A percentile compares a stretch with the other conserved stretches of the same genome.
phyloP scores from a whole-genome alignment of 306 rosid species.

The Gillenia trifoliata region DNA sequence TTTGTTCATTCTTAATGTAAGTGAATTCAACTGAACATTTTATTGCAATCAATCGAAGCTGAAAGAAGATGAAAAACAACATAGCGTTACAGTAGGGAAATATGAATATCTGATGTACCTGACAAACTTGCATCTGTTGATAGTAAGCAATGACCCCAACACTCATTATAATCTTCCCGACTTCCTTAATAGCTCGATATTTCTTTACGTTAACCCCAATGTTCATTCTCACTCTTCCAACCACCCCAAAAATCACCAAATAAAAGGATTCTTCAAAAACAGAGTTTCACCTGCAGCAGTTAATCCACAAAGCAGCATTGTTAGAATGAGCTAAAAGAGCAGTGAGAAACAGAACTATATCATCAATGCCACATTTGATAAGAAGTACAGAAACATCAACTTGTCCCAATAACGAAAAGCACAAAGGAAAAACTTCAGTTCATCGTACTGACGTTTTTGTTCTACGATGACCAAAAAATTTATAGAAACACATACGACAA shows the following conservation, averaged over 20 bases:
- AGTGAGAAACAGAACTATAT: background rate
- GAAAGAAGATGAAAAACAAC: background rate
- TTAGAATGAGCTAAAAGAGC: background rate
- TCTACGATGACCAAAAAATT: background rate
- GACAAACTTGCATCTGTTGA: conserved; percentile 91
- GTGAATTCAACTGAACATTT: background rate
- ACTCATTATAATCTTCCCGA: conserved; percentile 77
- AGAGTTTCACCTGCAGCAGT: conserved; percentile 32
- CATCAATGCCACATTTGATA: background rate
- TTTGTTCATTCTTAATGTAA: background rate
- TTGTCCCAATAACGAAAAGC: background rate
- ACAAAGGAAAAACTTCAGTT: background rate
- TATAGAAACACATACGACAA: background rate
- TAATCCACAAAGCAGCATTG: conserved; percentile 1
- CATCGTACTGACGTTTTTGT: background rate
- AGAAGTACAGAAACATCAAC: background rate
- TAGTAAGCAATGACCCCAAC: conserved; percentile 78
- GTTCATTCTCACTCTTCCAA: conserved; percentile 66
- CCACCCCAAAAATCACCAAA: conserved; percentile 32
- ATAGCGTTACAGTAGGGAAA: background rate
- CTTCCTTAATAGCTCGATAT: conserved; percentile 57
- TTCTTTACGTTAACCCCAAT: conserved; percentile 57
- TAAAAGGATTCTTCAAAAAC: conserved; percentile 18
- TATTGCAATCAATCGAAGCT: background rate
- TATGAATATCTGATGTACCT: conserved; percentile 39